Conservation (phyloP, 2,329 filamentous ascomycete genomes). For the Tolypocladium endophyticum region DNA sequence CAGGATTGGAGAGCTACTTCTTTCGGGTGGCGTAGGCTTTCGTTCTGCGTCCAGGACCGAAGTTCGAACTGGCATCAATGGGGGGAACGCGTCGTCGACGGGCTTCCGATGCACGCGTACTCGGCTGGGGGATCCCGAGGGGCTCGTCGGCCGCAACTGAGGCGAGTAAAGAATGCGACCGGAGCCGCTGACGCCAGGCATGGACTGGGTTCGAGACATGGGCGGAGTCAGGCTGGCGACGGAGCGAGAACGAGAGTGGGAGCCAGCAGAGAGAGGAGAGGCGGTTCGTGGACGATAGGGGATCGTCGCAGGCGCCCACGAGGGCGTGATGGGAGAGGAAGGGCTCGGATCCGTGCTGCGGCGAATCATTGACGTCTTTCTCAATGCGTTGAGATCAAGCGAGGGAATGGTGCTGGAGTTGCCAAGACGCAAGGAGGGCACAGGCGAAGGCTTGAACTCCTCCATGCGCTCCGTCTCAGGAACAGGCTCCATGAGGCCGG, state of each 20-base stretch:
- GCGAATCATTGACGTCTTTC: constrained; percentile 43
- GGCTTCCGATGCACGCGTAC: constrained; percentile 43
- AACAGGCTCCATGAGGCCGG: constrained; percentile 50
- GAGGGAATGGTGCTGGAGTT: constrained; percentile 22
- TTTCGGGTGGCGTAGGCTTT: constrained; percentile 33
- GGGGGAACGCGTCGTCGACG: constrained; percentile 50
- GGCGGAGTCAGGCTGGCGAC: constrained; percentile 41
- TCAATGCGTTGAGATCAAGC: constrained; percentile 30
- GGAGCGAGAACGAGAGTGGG: constrained; percentile 48
- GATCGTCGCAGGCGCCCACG: constrained; percentile 34
- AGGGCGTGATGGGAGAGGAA: constrained; percentile 39
- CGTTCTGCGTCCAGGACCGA: constrained; percentile 46
- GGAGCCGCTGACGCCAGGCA: constrained; percentile 51
- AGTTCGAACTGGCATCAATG: constrained; percentile 39
- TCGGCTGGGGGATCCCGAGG: constrained; percentile 41
- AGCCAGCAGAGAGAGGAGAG: constrained; percentile 43
- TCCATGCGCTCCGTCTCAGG: constrained; percentile 60
- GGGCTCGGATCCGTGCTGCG: constrained; percentile 49
- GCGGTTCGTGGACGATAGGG: constrained; percentile 53
- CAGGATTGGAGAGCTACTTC: constrained; percentile 40
- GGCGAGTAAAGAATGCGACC: constrained; percentile 48
- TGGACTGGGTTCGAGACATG: constrained; percentile 54
- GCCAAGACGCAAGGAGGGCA: constrained; percentile 42
- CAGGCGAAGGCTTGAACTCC: constrained; percentile 49
- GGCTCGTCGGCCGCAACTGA: constrained; percentile 42